phyloP scores from a whole-genome alignment of 306 rosid species.

The Betula pendula region DNA sequence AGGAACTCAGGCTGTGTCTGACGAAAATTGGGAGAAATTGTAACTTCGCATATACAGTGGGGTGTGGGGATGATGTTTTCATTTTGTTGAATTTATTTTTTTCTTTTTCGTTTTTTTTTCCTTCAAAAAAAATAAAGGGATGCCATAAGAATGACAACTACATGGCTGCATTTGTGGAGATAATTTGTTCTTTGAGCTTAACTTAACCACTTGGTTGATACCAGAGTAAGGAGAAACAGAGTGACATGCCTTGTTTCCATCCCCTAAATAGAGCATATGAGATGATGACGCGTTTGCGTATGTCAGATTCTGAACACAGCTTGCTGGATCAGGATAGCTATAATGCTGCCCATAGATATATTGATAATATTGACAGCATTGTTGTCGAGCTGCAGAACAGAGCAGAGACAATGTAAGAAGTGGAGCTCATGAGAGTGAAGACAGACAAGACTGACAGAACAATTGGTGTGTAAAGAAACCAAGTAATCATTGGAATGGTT shows the following conservation, averaged over 20 bases:
- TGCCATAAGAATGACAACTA: not conserved
- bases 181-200: not conserved
- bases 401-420: not conserved
- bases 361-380: constrained; percentile 88
- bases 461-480: not conserved
- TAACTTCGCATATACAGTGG: not conserved
- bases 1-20: not conserved
- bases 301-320: constrained; percentile 46
- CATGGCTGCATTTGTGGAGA: not conserved
- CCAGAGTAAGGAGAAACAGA: not conserved
- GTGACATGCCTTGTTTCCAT: not conserved
- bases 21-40: not conserved
- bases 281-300: constrained; percentile 25
- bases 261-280: not conserved
- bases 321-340: constrained; percentile 88
- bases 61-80: not conserved
- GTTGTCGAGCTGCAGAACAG: constrained; percentile 79
- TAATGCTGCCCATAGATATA: constrained; percentile 81
- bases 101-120: too few species aligned
- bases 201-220: not conserved
- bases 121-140: not conserved
- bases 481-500: constrained; percentile 6
- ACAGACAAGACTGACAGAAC: not conserved
- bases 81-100: not conserved
- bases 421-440: not conserved